Percentiles rank a stretch among this genome's conserved stretches.
These are phyloP conservation scores for Talaromyces sp. DNA, from an alignment of 2,329 filamentous ascomycete genomes.

Conservation along the genomic window DNA sequence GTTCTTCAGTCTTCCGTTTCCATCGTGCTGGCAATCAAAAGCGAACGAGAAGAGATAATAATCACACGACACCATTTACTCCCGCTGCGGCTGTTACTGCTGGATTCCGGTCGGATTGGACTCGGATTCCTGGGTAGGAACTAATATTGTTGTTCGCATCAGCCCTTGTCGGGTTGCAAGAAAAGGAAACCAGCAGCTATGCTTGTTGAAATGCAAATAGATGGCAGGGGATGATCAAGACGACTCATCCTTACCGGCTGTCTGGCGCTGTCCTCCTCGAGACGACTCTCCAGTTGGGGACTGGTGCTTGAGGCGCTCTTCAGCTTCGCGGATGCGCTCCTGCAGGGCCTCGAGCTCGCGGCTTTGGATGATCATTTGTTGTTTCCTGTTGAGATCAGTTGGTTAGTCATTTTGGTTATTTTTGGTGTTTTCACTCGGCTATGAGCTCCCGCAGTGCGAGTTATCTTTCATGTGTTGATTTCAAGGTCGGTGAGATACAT, in stretches of 20 bases:
- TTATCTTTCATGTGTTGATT: background rate
- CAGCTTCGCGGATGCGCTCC: conserved; percentile 79
- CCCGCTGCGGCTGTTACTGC: conserved; percentile 55
- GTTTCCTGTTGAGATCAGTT: conserved; percentile 62
- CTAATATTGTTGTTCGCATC: background rate
- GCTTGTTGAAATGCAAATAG: conserved; percentile 8
- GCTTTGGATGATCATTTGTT: conserved; percentile 71
- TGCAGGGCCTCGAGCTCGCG: conserved; percentile 86
- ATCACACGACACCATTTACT: background rate
- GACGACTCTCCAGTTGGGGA: conserved; percentile 13
- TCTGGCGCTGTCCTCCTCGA: conserved; percentile 15
- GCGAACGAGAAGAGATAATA: background rate
- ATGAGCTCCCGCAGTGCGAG: background rate
- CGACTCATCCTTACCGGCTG: conserved; percentile 28
- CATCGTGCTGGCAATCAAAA: background rate
- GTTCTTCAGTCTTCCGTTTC: background rate
- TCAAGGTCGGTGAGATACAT: conserved; percentile 36
- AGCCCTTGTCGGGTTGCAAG: background rate
- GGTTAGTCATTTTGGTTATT: background rate
- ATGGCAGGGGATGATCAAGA: conserved; percentile 17
- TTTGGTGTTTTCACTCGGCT: no score
- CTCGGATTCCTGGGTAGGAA: background rate
- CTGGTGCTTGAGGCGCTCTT: conserved; percentile 67
- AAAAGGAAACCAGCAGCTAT: background rate
- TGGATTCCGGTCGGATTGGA: conserved; percentile 76